Percentiles rank a stretch among this genome's conserved stretches.
phyloP scores from a whole-genome alignment of 2,329 filamentous ascomycete genomes.

The Hyphodiscus sp. region DNA sequence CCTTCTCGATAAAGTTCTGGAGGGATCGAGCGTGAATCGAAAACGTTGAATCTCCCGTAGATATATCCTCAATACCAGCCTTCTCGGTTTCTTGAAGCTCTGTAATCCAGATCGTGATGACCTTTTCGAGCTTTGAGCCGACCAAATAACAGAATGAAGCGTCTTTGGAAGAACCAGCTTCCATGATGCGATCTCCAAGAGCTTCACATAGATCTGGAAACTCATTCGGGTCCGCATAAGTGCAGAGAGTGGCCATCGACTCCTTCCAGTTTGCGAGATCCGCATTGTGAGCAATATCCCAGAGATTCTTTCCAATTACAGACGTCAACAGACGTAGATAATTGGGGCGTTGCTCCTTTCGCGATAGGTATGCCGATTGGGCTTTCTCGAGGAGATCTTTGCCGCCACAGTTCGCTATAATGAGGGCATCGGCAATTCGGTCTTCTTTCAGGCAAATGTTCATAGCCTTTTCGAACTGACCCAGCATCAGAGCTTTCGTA shows the following conservation, averaged over 20 bases:
- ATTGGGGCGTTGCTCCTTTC: conserved; percentile 76
- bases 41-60: conserved; percentile 70
- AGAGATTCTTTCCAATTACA: conserved; percentile 92
- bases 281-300: conserved; percentile 97
- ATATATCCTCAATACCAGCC: conserved; percentile 59
- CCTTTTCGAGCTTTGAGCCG: conserved; percentile 95
- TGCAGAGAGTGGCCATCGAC: conserved; percentile 91
- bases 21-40: conserved; percentile 84
- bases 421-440: conserved; percentile 90
- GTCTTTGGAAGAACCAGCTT: conserved; percentile 73
- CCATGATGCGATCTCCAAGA: conserved; percentile 82
- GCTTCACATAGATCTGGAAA: conserved; percentile 95
- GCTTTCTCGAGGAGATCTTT: conserved; percentile 92
- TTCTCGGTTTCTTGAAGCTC: conserved; percentile 83
- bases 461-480: conserved; percentile 83
- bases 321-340: conserved; percentile 87
- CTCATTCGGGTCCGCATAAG: conserved; percentile 83
- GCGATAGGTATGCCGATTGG: conserved; percentile 82
- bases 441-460: conserved; percentile 85
- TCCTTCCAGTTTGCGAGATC: conserved; percentile 94
- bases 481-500: conserved; percentile 81
- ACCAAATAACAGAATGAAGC: conserved; percentile 95
- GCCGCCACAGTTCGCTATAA: conserved; percentile 95
- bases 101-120: conserved; percentile 86
- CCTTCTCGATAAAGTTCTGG: conserved; percentile 96